Base-by-base conservation (phyloP, 2,329 filamentous ascomycete genomes). In the Falciphora oryzae region DNA sequence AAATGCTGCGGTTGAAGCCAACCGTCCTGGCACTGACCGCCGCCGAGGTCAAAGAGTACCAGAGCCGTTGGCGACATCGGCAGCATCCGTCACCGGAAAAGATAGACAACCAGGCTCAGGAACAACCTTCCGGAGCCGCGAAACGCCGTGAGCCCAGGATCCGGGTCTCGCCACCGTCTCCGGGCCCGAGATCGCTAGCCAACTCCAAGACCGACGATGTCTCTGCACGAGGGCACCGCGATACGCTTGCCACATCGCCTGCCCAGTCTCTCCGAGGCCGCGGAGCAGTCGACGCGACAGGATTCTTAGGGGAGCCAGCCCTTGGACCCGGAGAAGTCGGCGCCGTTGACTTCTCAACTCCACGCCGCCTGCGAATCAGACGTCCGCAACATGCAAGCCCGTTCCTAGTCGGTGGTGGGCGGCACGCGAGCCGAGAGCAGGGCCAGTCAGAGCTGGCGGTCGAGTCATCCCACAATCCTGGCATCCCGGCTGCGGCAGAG, bases 1-100 rank as follows among this genome's bases (percentile, higher is more conserved):
- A n/a, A 13, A 81, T 82, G 79, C 67, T 82, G 31, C 78, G 79
- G 62, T 72, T 79, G 64, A 67, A 68, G 31, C 75, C 77, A 25
- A 80, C 79, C 1, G 70, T 72, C 4, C 74, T 81, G 61, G 73
- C 72, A 35, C 64, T 82, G 65, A 75, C 76, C 59, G 74, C 76
- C 66, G 70, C 75, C 16, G 80, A 81, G 67, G 75, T 81, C 62
- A 75, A 76, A 65, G 76, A 77, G 18, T 73, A 75, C 44, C 74
- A 77, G 59, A 70, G 72, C 11, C 75, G 62, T 14, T 58, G 62
- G 27, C 62, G 35, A n/a, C 16, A 38, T 25, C 62, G 62, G 8
- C 56, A n/a, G 25, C 32, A 27, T 32, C 16, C 29, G 27, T 62
- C 31, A 22, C 27, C 27, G 16, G 22, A 53, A n/a, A n/a, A 53